Conservation (phyloP, 2,329 filamentous ascomycete genomes). For the Hypoxylon sp. region DNA sequence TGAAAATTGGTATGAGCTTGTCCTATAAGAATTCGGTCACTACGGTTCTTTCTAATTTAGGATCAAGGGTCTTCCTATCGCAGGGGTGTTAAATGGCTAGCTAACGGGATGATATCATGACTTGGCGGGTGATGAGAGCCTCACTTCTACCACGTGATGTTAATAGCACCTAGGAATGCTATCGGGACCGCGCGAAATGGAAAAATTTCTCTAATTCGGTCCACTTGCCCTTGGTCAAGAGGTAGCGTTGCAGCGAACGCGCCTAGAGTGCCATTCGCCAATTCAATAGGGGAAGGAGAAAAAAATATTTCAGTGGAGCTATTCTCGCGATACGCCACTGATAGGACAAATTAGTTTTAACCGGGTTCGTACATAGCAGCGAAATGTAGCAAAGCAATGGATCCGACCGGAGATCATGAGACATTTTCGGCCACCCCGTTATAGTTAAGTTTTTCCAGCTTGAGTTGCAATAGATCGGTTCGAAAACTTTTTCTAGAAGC, state of each 20-base stretch:
- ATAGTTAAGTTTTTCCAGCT: conserved; percentile 27
- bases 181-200: conserved; percentile 24
- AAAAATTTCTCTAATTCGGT: conserved; percentile 27
- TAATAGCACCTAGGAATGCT: conserved; percentile 3
- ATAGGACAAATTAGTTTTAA: conserved; percentile 27
- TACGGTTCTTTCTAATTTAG: neutral
- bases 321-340: conserved; percentile 33
- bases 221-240: conserved; percentile 16
- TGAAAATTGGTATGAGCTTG: neutral
- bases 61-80: neutral
- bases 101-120: conserved; percentile 16
- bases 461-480: conserved; percentile 1
- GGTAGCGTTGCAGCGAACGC: conserved; percentile 26
- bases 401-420: conserved; percentile 40
- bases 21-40: neutral
- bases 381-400: conserved; percentile 7
- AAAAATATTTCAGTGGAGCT: conserved; percentile 42
- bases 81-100: conserved; percentile 6
- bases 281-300: conserved; percentile 24
- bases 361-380: conserved; percentile 17
- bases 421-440: conserved; percentile 41
- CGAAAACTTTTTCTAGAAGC: conserved; percentile 36
- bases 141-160: conserved; percentile 32
- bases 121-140: conserved; percentile 30
- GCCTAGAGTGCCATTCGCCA: conserved; percentile 32